Base-by-base conservation (phyloP, 306 rosid genomes). In the apple (Malus domestica) region DNA sequence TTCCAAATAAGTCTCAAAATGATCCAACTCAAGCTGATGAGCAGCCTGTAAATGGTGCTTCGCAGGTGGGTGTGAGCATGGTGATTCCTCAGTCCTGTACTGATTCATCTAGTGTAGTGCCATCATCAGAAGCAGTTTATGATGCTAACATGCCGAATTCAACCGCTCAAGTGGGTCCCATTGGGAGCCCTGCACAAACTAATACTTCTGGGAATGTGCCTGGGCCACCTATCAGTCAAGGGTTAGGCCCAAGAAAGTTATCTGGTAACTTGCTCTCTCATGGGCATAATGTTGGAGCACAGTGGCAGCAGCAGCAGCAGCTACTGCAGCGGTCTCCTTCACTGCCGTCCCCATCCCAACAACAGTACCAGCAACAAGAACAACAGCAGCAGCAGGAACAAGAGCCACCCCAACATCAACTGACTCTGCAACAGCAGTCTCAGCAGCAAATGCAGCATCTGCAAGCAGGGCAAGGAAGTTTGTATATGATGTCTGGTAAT, bases 241-340 rank as follows among this genome's bases (percentile, higher is more conserved):
- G 93, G 67, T 23, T 88, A 70, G 90, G 88, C 68, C 78, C 94
- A 49, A 87, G 87, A 65, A 92, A 88, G 79, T 70, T 81, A 63
- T 85, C 97, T 46, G 89, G 83, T 80, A 82, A 82, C 81, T 80
- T 92, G 74, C 76, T 92, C 38, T 76, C 91, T 75, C 97, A 89
- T 70, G 87, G 93, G 74, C 93, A 81, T 83, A 90, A 81, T 79
- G 85, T 89, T 75, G 96, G 90, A 76, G 78, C 78, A 3, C 96
- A 89, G 84, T 86, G 93, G 92, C 91, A 89, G 71, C 89, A 85
- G 84, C 89, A 85, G 84, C 89, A 85, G 84, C 78, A 61, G 74
- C 61, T 83, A 27, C 76, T 75, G 38, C 89, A 91, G 73, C 91
- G 87, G 72, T 79, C 97, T 80, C 85, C 85, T 52, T 42, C 83